phyloP scores from a whole-genome alignment of 495 filamentous ascomycete species.

The Penicillium manginii region DNA sequence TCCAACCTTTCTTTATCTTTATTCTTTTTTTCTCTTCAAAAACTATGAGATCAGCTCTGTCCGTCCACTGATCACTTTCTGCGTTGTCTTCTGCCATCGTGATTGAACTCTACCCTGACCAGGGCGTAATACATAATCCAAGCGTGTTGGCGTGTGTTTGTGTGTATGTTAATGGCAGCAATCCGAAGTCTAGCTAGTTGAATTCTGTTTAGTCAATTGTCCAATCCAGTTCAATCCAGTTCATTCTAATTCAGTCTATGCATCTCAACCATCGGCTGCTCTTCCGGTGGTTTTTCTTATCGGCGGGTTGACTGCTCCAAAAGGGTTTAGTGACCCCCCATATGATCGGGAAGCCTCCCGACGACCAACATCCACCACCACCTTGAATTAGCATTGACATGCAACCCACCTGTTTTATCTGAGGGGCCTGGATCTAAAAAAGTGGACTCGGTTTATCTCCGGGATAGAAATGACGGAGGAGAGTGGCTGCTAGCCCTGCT shows the following conservation, averaged over 20 bases:
- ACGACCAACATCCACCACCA: neutral
- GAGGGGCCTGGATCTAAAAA: neutral
- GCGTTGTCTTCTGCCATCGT: neutral
- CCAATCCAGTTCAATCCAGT: too few species aligned
- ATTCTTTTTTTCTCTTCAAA: neutral
- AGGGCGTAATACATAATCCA: neutral
- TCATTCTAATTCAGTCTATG: too few species aligned
- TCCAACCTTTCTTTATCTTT: neutral
- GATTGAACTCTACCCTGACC: neutral
- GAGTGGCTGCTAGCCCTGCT: too few species aligned
- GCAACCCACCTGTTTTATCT: too few species aligned
- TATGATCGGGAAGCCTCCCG: neutral
- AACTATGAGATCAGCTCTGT: neutral
- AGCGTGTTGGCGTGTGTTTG: neutral
- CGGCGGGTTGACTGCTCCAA: neutral
- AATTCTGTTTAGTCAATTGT: neutral
- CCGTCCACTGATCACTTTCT: neutral
- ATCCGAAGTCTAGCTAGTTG: neutral
- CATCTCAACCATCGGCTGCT: too few species aligned
- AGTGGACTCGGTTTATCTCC: constrained; percentile 2
- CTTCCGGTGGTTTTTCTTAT: neutral
- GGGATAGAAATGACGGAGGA: neutral
- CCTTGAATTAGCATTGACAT: too few species aligned
- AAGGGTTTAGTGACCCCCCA: neutral
- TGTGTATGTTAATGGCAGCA: neutral